Conservation (phyloP, 169 alveolate genomes). For the Perkinsus marinus region DNA sequence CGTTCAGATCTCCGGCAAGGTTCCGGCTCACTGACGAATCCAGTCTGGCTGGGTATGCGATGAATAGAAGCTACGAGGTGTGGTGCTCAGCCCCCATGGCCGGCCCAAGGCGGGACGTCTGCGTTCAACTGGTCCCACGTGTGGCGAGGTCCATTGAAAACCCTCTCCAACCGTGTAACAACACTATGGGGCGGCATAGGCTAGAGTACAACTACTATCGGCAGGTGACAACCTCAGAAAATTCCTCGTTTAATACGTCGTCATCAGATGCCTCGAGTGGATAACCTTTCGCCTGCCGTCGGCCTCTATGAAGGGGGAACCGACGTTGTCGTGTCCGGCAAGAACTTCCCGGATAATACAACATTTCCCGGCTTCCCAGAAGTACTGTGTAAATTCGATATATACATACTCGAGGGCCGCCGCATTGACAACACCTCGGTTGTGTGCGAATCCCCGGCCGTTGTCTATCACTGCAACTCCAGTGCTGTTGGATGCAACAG, state of each 20-base stretch:
- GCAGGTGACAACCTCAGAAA: background rate
- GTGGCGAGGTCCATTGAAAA: background rate
- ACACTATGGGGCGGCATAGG: background rate
- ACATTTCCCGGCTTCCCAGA: background rate
- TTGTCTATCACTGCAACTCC: background rate
- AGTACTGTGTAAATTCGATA: background rate
- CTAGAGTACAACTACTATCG: background rate
- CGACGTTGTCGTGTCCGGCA: background rate
- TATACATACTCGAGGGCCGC: background rate
- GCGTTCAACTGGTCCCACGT: background rate
- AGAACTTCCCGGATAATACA: background rate
- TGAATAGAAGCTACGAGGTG: background rate
- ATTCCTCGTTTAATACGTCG: background rate
- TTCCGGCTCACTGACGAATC: background rate
- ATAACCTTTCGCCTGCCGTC: background rate
- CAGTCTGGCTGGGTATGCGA: background rate
- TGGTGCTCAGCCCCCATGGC: background rate
- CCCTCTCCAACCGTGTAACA: background rate
- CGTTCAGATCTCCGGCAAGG: background rate
- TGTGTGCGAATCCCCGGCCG: background rate
- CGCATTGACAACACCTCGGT: background rate
- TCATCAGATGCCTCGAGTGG: background rate
- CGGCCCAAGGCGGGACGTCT: background rate
- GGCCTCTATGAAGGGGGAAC: background rate
- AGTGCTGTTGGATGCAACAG: background rate